Conservation (phyloP, 805 yeast species). For the Teunomyces panamensis region DNA sequence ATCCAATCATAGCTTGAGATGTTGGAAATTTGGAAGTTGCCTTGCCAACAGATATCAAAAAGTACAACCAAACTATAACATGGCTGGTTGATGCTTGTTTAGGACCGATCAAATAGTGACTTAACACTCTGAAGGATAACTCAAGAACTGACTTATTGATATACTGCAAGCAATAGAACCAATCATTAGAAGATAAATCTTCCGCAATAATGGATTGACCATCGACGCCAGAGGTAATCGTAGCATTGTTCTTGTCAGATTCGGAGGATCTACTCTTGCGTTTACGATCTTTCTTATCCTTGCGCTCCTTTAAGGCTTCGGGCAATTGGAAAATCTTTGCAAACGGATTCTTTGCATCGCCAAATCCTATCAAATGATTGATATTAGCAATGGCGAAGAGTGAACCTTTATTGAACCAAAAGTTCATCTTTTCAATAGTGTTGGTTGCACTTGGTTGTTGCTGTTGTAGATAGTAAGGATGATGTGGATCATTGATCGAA, state of each 20-base stretch:
- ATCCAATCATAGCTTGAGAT: conserved; percentile 45
- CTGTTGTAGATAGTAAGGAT: conserved; percentile 30
- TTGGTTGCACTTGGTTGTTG: conserved; percentile 17
- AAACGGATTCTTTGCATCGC: conserved; percentile 72
- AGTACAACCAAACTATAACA: conserved; percentile 74
- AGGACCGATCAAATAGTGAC: conserved; percentile 69
- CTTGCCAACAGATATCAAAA: conserved; percentile 60
- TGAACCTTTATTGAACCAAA: conserved; percentile 76
- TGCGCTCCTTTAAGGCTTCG: conserved; percentile 67
- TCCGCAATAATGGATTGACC: conserved; percentile 29
- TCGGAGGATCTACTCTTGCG: conserved; percentile 37
- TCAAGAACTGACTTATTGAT: conserved; percentile 64
- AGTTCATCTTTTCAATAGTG: conserved; percentile 50
- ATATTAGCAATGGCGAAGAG: conserved; percentile 75
- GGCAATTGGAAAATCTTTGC: conserved; percentile 72
- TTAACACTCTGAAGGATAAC: conserved; percentile 64
- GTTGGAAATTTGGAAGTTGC: conserved; percentile 47
- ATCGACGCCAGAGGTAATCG: conserved; percentile 22
- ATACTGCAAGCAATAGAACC: conserved; percentile 57
- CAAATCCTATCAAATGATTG: conserved; percentile 73
- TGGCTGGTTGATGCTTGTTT: conserved; percentile 69
- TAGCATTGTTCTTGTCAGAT: conserved; percentile 12
- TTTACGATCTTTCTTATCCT: conserved; percentile 67
- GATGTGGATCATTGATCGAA: conserved; percentile 28
- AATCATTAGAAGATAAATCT: conserved; percentile 39